These are phyloP conservation scores for Tephrocybe rancida DNA, from an alignment of 768 basidiomycete species.

Conservation along the genomic window DNA sequence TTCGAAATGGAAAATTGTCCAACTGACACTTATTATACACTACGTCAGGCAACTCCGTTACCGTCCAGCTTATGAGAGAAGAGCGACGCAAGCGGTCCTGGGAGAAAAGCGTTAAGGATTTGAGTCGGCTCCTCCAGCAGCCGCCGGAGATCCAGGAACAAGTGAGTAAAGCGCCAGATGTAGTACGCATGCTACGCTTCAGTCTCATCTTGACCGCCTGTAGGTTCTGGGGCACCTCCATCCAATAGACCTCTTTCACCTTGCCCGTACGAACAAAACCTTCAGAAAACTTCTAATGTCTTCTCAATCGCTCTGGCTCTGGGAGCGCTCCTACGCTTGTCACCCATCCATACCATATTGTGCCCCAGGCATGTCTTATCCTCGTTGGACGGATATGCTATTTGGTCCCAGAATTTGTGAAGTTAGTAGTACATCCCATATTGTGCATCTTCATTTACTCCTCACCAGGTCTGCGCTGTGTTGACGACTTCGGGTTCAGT, in stretches of 20 bases:
- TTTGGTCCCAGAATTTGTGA: not conserved
- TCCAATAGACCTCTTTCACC: slow-evolving; percentile 36
- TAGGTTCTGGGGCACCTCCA: slow-evolving; percentile 36
- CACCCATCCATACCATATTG: not conserved
- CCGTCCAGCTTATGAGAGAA: not conserved
- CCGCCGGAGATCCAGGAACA: not conserved
- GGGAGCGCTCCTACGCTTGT: slow-evolving; percentile 12
- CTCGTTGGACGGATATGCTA: not conserved
- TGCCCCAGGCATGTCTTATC: not conserved
- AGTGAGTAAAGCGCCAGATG: not conserved
- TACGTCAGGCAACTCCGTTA: no score
- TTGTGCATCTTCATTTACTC: no score
- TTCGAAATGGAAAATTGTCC: no score
- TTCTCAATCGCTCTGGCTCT: slow-evolving; percentile 27
- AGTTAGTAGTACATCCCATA: no score
- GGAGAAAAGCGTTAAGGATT: not conserved
- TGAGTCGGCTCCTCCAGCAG: not conserved
- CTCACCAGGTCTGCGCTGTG: no score
- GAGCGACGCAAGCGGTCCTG: not conserved
- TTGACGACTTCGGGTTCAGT: no score
- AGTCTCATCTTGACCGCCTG: no score
- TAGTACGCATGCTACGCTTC: not conserved
- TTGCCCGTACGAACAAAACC: slow-evolving; percentile 36
- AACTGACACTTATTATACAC: no score
- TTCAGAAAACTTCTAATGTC: slow-evolving; percentile 33